These are phyloP conservation scores for Nakazawaea ernobii DNA, from an alignment of 805 yeast genomes.

Conservation along the genomic window DNA sequence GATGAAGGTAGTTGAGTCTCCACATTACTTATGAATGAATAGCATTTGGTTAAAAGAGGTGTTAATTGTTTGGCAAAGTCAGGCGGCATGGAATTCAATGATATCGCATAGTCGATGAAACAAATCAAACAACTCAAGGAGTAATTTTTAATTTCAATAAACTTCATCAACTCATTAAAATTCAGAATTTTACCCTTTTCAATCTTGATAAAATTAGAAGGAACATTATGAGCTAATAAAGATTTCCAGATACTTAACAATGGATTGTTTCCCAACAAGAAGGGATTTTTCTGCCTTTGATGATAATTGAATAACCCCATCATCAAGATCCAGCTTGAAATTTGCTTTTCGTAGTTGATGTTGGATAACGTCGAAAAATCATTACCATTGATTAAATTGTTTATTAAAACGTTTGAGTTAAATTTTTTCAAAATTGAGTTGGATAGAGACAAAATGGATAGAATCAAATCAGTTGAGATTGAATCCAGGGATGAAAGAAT, in stretches of 20 bases:
- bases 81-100: conserved; percentile 36
- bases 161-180: conserved; percentile 27
- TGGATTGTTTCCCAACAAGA: conserved; percentile 52
- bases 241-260: conserved; percentile 61
- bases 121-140: conserved; percentile 53
- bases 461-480: conserved; percentile 25
- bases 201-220: conserved; percentile 30
- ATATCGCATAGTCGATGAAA: conserved; percentile 41
- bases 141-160: conserved; percentile 48
- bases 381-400: conserved; percentile 24
- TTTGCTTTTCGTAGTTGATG: conserved; percentile 27
- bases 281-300: conserved; percentile 38
- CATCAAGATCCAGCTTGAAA: conserved; percentile 57
- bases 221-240: conserved; percentile 44
- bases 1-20: conserved; percentile 17
- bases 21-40: conserved; percentile 21
- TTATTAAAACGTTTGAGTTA: conserved; percentile 28
- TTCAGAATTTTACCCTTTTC: conserved; percentile 28
- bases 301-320: conserved; percentile 57
- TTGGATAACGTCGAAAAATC: conserved; percentile 24
- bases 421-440: conserved; percentile 25
- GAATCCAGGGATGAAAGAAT: conserved; percentile 23
- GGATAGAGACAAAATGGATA: conserved; percentile 23
- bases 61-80: conserved; percentile 25
- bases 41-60: conserved; percentile 25